phyloP scores from a whole-genome alignment of 2,329 filamentous ascomycete species.

The Xylariaceae sp. region DNA sequence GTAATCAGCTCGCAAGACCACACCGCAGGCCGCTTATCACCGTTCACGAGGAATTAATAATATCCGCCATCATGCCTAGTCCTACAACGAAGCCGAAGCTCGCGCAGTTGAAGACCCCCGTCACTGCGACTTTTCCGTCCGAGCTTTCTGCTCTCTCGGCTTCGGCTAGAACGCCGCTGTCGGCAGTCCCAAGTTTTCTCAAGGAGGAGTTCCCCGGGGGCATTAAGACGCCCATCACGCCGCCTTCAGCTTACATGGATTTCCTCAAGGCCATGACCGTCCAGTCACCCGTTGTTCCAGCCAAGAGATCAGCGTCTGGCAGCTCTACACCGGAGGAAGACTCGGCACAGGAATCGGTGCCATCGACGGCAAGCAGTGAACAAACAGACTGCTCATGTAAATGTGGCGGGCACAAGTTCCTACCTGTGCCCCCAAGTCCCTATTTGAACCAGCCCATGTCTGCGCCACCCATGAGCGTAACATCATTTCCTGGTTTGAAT shows the following conservation, averaged over 20 bases:
- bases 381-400: conserved; percentile 55
- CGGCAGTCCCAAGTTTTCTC: conserved; percentile 55
- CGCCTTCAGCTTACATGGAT: conserved; percentile 84
- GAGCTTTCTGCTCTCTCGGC: conserved; percentile 60
- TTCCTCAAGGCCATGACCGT: conserved; percentile 83
- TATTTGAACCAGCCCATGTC: conserved; percentile 55
- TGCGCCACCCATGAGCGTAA: conserved; percentile 56
- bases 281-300: conserved; percentile 62
- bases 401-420: conserved; percentile 52
- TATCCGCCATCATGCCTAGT: conserved; percentile 47
- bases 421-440: conserved; percentile 47
- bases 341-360: conserved; percentile 40
- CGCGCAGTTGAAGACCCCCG: conserved; percentile 57
- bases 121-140: conserved; percentile 60
- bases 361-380: conserved; percentile 55
- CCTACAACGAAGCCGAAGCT: conserved; percentile 55
- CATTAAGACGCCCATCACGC: conserved; percentile 82
- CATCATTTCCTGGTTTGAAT: conserved; percentile 63
- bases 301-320: conserved; percentile 50
- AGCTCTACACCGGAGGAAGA: conserved; percentile 48
- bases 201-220: conserved; percentile 59
- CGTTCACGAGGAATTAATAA: conserved; percentile 15
- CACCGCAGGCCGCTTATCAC: conserved; percentile 14
- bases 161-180: conserved; percentile 67
- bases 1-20: conserved; percentile 6